Evolutionary conservation across 1,139 yeast genomes (phyloP).

Genomic region (Candida labiduridarum): DNA sequence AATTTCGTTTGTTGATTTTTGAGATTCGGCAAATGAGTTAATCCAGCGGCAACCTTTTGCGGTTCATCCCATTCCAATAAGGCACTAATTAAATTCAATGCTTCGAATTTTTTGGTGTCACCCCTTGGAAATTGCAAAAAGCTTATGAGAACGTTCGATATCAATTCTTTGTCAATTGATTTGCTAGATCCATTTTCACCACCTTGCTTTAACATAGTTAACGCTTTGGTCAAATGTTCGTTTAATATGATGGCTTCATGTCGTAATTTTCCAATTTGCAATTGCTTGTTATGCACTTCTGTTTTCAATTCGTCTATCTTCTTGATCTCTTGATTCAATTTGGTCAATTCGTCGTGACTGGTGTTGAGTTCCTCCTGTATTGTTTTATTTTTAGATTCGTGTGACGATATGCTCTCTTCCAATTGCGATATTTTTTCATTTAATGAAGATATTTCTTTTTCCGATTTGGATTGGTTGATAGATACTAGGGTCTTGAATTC

Average conservation of each 20-base stretch:
- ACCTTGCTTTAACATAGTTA: constrained; percentile 71
- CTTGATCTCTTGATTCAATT: constrained; percentile 12
- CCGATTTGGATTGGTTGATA: constrained; percentile 10
- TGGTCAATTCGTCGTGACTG: constrained; percentile 5
- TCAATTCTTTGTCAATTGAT: constrained; percentile 81
- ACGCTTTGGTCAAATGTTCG: constrained; percentile 90
- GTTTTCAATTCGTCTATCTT: constrained; percentile 25
- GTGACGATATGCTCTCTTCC: constrained; percentile 3
- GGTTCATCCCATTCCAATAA: constrained; percentile 88
- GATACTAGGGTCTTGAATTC: constrained; percentile 14
- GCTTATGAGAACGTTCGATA: constrained; percentile 82
- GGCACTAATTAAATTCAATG: constrained; percentile 78
- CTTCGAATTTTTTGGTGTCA: constrained; percentile 92
- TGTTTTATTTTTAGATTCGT: constrained; percentile 9
- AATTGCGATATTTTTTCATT: constrained; percentile 21
- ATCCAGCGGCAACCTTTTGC: constrained; percentile 81
- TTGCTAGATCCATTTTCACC: constrained; percentile 66
- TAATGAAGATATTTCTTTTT: constrained; percentile 13
- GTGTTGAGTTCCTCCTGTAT: constrained; percentile 13
- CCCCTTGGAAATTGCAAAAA: constrained; percentile 89
- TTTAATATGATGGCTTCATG: constrained; percentile 95
- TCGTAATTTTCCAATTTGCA: constrained; percentile 83
- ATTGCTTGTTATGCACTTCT: constrained; percentile 67
- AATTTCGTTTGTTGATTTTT: constrained; percentile 16
- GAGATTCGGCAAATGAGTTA: constrained; percentile 46